phyloP scores from a whole-genome alignment of 164 flowering plant species.

The Nymphaea colorata region DNA sequence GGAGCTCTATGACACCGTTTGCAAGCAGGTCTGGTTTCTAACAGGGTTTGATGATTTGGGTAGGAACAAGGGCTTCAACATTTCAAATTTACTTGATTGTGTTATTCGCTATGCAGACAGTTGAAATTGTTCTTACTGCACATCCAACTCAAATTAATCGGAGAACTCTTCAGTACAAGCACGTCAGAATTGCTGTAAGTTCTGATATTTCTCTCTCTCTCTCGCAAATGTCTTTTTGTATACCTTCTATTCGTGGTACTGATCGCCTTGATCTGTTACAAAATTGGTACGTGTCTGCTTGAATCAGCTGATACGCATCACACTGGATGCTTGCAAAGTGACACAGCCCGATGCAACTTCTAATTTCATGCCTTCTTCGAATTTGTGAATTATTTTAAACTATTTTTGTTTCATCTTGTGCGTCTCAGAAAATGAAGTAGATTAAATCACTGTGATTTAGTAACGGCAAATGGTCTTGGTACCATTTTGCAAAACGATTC shows the following conservation, averaged over 20 bases:
- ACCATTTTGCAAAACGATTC: too few relatives aligned
- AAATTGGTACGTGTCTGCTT: too few relatives aligned
- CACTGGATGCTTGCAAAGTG: too few relatives aligned
- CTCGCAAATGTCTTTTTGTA: neutral
- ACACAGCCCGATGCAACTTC: too few relatives aligned
- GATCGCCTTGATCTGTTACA: too few relatives aligned
- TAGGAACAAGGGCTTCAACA: neutral
- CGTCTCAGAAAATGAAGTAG: too few relatives aligned
- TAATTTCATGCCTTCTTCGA: too few relatives aligned
- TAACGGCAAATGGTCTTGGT: too few relatives aligned
- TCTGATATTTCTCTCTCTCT: neutral
- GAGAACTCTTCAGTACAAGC: slow-evolving; percentile 82
- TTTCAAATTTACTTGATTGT: neutral
- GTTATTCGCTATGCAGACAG: slow-evolving; percentile 38
- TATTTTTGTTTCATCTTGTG: too few relatives aligned
- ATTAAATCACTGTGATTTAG: too few relatives aligned
- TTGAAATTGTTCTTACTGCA: slow-evolving; percentile 88
- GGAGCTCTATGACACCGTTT: slow-evolving; percentile 62
- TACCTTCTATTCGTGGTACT: neutral
- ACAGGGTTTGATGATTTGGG: neutral
- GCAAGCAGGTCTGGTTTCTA: slow-evolving; percentile 58
- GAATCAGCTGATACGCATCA: too few relatives aligned
- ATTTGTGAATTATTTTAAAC: too few relatives aligned
- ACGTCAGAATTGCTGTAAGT: slow-evolving; percentile 77
- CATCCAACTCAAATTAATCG: slow-evolving; percentile 91